Base-by-base conservation (phyloP, 192 early-diverging fungal species). In the Funneliformis geosporum region DNA sequence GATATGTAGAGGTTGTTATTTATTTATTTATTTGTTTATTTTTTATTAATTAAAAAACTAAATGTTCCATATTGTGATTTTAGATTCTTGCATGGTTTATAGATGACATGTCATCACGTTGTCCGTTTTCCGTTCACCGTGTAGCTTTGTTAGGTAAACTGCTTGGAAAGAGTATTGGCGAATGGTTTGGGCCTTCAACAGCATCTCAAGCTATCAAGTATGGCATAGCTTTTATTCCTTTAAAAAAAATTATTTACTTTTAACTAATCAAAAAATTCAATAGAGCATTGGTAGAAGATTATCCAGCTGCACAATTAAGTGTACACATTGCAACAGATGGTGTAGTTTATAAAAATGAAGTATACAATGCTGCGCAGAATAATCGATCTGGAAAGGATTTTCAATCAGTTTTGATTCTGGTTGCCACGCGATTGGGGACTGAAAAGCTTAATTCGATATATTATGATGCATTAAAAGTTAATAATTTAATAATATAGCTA, bases 151-250 rank as follows among this genome's bases (percentile, higher is more conserved):
- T 93, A 8, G 98, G 97, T 14, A 88, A 88, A 69, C 92, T 94
- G 82, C 88, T 91, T 62, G 96, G 92, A 46, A 97, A 96, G 80
- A 89, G 93, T 43, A 94, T 99, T 81, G 98, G 98, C 33, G 91
- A 97, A 84, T 99, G 98, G 97, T 99, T 98, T 89, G 98, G 97
- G 0, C 98, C 98, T 2, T 90, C 89, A 39, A 97, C 93, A 16
- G 94, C 94, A 12, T 92, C 93, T 23, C 93, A 95, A 77, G 93
- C 93, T 39, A 88, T 93, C 4, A 90, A 90, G 94, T 94, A 88
- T 73, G 86, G n/a, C 4, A 25, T 12, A 8, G 38, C 71, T 21
- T 68, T 18, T 40, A 43, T 28, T 79, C 21, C 23, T 3, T 12
- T 16, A 64, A 27, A 64, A 11, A 64, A 0, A n/a, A 28, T 64